phyloP scores from a whole-genome alignment of 768 basidiomycete genomes.

The Tulasnella sp. region DNA sequence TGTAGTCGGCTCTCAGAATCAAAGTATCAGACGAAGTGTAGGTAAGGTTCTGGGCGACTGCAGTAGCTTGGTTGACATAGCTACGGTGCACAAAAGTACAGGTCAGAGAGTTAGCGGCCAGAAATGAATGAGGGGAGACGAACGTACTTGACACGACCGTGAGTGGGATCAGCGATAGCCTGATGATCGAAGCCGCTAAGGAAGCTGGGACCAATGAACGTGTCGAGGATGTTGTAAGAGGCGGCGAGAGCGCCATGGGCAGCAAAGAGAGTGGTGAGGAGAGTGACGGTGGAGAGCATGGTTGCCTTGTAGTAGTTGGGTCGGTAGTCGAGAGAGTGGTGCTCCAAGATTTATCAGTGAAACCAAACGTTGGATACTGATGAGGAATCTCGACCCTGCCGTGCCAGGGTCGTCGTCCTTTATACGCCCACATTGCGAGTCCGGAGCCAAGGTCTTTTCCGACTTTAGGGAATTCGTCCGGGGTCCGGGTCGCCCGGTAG shows the following conservation, averaged over 20 bases:
- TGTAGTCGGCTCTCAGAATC: constrained; percentile 44
- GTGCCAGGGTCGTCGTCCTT: not conserved
- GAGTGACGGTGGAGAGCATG: not conserved
- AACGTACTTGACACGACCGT: constrained; percentile 17
- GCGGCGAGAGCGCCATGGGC: not conserved
- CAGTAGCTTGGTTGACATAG: constrained; percentile 38
- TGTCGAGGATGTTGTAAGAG: constrained; percentile 8
- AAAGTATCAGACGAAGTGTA: constrained; percentile 36
- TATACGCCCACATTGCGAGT: not conserved
- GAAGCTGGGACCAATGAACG: constrained; percentile 9
- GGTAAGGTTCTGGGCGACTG: constrained; percentile 43
- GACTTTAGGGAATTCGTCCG: not conserved
- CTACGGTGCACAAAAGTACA: constrained; percentile 22
- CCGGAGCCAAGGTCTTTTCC: not conserved
- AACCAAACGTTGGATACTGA: not conserved
- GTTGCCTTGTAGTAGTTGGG: not conserved
- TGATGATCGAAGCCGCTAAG: constrained; percentile 8
- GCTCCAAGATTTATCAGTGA: not conserved
- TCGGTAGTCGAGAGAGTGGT: not conserved
- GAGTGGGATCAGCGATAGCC: constrained; percentile 13
- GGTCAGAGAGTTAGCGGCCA: not conserved
- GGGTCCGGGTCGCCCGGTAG: not conserved
- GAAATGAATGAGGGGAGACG: not conserved
- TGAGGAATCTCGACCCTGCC: not conserved
- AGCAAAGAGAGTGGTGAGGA: not conserved